Percentiles rank a stretch among this genome's conserved stretches.
phyloP scores from a whole-genome alignment of 768 basidiomycete genomes.

The Neoboletus subvelutipes region DNA sequence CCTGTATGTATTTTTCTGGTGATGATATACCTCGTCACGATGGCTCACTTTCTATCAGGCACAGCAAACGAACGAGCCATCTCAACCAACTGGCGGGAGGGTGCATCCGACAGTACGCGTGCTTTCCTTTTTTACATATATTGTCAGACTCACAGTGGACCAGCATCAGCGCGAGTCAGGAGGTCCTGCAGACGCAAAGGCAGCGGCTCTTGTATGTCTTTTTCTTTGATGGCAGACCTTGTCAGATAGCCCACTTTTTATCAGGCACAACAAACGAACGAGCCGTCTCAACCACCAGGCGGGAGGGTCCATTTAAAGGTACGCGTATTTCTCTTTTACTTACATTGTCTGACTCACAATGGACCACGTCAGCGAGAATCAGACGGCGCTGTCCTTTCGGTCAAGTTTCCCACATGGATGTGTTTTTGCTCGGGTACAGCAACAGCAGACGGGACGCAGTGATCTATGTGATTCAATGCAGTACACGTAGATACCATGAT shows the following conservation, averaged over 20 bases:
- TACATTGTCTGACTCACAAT: not conserved
- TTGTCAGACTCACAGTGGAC: not conserved
- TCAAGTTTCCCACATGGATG: conserved; percentile 3
- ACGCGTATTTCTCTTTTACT: not conserved
- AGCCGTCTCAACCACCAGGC: not conserved
- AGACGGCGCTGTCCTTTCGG: not conserved
- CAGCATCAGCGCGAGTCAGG: not conserved
- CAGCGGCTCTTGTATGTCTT: not conserved
- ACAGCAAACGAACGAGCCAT: not conserved
- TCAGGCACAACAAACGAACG: not conserved
- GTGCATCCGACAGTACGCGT: not conserved
- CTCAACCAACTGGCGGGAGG: not conserved
- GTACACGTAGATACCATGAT: too few species aligned
- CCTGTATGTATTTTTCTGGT: not conserved
- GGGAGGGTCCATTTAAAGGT: not conserved
- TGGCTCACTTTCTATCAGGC: not conserved
- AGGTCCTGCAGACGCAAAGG: not conserved
- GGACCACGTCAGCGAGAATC: not conserved
- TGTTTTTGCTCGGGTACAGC: not conserved
- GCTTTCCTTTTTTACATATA: too few species aligned
- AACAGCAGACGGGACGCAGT: too few species aligned
- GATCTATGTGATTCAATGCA: too few species aligned
- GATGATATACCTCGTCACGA: too few species aligned
- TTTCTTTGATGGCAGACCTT: not conserved
- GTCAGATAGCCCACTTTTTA: not conserved